These are phyloP conservation scores for Dipodascopsis uninucleata DNA, from an alignment of 805 yeast genomes.

Conservation along the genomic window DNA sequence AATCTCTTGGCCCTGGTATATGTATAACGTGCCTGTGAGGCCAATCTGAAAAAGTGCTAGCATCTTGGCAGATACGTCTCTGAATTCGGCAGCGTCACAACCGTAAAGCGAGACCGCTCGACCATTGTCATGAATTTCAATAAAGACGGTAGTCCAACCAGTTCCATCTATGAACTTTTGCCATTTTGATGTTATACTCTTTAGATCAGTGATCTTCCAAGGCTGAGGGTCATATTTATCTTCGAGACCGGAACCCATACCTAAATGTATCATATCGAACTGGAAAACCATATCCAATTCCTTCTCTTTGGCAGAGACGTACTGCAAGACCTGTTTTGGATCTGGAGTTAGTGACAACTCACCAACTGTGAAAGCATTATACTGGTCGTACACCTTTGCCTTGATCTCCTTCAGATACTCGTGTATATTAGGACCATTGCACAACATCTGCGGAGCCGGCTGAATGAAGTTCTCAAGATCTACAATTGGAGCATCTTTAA, in stretches of 20 bases:
- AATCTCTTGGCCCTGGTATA: conserved; percentile 61
- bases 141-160: conserved; percentile 53
- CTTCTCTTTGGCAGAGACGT: conserved; percentile 25
- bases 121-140: conserved; percentile 61
- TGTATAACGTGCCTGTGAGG: conserved; percentile 53
- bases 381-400: conserved; percentile 42
- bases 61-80: conserved; percentile 46
- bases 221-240: background rate
- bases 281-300: conserved; percentile 42
- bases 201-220: conserved; percentile 8
- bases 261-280: conserved; percentile 34
- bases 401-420: conserved; percentile 55
- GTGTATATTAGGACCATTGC: conserved; percentile 55
- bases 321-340: conserved; percentile 36
- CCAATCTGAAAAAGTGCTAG: conserved; percentile 46
- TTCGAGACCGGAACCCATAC: background rate
- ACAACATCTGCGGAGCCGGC: conserved; percentile 37
- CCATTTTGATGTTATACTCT: conserved; percentile 2
- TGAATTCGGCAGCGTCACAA: conserved; percentile 39
- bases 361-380: conserved; percentile 56
- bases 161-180: conserved; percentile 42
- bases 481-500: conserved; percentile 49
- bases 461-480: conserved; percentile 44
- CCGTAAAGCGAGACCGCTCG: conserved; percentile 53
- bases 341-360: conserved; percentile 48